These are phyloP conservation scores for Debaryomyces psychrophilus DNA, from an alignment of 1,139 yeast species.

Conservation along the genomic window DNA sequence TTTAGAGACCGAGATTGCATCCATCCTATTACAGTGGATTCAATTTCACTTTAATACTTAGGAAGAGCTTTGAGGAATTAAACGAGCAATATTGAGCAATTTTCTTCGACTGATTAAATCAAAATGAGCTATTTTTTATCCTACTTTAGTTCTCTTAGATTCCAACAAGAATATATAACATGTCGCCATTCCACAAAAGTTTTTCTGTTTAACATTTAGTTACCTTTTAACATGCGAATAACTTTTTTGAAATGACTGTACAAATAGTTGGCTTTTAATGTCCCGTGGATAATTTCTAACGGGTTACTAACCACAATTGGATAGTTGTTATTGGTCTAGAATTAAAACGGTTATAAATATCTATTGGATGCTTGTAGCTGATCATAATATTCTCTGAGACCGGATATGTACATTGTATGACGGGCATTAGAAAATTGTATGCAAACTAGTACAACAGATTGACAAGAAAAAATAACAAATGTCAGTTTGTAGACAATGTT, in stretches of 20 bases:
- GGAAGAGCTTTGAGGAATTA: background rate
- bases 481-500: background rate
- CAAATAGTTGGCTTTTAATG: too few relatives aligned
- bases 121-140: conserved; percentile 2
- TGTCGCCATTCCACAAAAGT: background rate
- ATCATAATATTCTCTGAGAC: background rate
- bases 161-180: background rate
- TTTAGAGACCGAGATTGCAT: background rate
- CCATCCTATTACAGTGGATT: background rate
- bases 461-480: background rate
- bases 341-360: background rate
- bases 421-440: background rate
- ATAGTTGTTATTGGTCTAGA: background rate
- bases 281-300: too few relatives aligned
- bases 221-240: too few relatives aligned
- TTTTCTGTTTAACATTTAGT: background rate
- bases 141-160: background rate
- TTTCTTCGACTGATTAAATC: background rate
- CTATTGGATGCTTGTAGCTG: background rate
- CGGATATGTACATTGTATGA: background rate
- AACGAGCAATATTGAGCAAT: conserved; percentile 1
- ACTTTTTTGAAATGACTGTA: too few relatives aligned
- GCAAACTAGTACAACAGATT: background rate
- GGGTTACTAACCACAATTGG: background rate
- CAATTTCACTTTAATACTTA: background rate